Base-by-base conservation (phyloP, 192 early-diverging fungal genomes). In the Spizellomyces punctatus region DNA sequence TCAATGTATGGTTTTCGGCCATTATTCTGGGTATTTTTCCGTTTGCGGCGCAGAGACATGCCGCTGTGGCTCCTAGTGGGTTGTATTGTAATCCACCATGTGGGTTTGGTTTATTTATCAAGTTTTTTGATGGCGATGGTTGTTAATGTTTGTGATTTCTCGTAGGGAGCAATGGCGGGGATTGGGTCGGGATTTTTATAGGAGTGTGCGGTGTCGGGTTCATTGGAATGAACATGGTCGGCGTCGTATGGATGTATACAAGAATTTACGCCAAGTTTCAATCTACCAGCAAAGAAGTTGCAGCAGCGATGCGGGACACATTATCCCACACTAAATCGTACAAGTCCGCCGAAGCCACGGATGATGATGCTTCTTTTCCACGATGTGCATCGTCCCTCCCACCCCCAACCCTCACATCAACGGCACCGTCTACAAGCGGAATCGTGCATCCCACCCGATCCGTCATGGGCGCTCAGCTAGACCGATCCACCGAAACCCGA, bases 61-160 rank as follows among this genome's bases (percentile, higher is more conserved):
- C 27, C 1, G 27, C 27, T 36, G 27, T 36, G 27, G 27, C 27
- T 36, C 27, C 27, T 36, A n/a, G 14, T 54, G 50, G 50, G 14
- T 54, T 54, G 50, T 54, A 54, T 54, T 54, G 50, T 19, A 12
- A 54, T n/a, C 50, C 50, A 19, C 50, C 17, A 54, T 54, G 50
- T 54, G 17, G 17, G 50, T 54, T n/a, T 54, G 17, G 12, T 54
- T 54, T 54, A 3, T 36, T 36, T 36, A 36, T 36, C 27, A 36
- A 3, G 27, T 36, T 36, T 36, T 3, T 36, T 36, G 27, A 0
- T 3, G 27, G 27, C 3, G 27, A 36, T 36, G 27, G 27, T 36
- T 36, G 27, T 36, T 36, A 36, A 36, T 36, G 27, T 36, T 36
- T 36, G 27, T 36, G 27, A 36, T 36, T 54, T 54, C 17, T 12